Evolutionary conservation across 2,329 filamentous ascomycete species (phyloP), one percentile per base, ranked within the genome.

Genomic region (Colletotrichum zoysiae): DNA sequence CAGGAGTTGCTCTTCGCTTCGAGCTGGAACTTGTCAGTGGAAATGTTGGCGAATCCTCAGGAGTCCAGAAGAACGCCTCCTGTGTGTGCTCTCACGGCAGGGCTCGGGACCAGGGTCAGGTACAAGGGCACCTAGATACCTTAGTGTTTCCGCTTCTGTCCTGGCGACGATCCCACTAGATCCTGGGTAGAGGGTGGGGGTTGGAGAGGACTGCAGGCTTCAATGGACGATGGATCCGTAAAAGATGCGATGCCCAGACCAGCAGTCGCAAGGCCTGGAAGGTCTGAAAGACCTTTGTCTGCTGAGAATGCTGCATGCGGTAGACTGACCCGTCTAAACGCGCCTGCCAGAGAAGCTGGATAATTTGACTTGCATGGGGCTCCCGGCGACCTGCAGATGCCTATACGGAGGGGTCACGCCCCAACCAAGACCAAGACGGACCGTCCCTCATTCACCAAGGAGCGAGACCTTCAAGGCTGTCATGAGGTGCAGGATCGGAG

Each of bases 281-380:
- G 51, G 65, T 51, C 65, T 71, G 44, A 64, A 68, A 68, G 44
- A 48, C 26, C 48, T 64, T 59, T 71, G 65, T 71, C 51, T 71
- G 69, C 65, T 63, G 65, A 69, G 65, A 60, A 55, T 60, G 65
- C 65, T 71, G 69, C 69, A 71, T 64, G 59, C 65, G 69, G 65
- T 33, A 63, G 33, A 56, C 38, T 30, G 33, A 35, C 46, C 53
- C 55, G 55, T 55, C 23, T n/a, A 71, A 71, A 64, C 23, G 50
- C 53, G 23, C 51, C 55, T 58, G 51, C 26, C 46, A 60, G 38
- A 44, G 26, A 38, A 59, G 65, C 69, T 71, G 69, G 59, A 60
- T 68, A 56, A 69, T 60, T 50, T 71, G 59, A 42, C 59, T 48
- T 64, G 69, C 69, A 69, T 71, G 55, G 53, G 51, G 9, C 58